Evolutionary conservation across 495 filamentous ascomycete genomes (phyloP), one percentile per base, ranked within the genome.

Genomic region (Bacidia gigantensis): DNA sequence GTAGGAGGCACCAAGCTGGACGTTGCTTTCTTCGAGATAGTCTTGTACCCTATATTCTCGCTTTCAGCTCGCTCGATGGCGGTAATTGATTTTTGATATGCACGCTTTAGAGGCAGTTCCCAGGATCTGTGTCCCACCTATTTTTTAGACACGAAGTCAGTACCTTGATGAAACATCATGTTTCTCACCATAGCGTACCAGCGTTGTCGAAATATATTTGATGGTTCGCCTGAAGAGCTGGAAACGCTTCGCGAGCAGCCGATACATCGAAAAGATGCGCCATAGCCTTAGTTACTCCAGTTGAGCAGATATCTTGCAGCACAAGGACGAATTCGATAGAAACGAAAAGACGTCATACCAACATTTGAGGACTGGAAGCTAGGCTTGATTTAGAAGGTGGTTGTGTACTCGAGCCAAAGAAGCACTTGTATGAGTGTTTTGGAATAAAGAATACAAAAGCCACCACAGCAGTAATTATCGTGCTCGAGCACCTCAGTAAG

Each of bases 201-300:
- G 84, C 83, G 58, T 87, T 87, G 58, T 88, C 83, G 58, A 87
- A 72, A 61, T 75, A 85, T 29, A 87, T 69, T 58, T 87, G 82
- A 21, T 58, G 56, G 35, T 77, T 67, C 55, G 79, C 71, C 22
- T 74, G 54, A 42, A 87, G 61, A 14, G 83, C 80, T 46, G 83
- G 82, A 72, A 89, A 87, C 22, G 69, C 66, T 45, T 71, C 63
- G 46, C 77, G 76, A n/a, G 74, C 76, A 12, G 63, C 59, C 7
- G 68, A 57, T 39, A 86, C 65, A 56, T 79, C 65, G 61, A 85
- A 74, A 32, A 22, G 5, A n/a, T 38, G 11, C 12, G 46, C 11
- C 55, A 57, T 57, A 14, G 9, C 18, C 3, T 26, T 45, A 2
- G 12, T n/a, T n/a, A n/a, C n/a, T n/a, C n/a, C n/a, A n/a, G n/a